Evolutionary conservation across 768 basidiomycete species (phyloP), one percentile per base, ranked within the genome.

Genomic region (Suillus sp.): DNA sequence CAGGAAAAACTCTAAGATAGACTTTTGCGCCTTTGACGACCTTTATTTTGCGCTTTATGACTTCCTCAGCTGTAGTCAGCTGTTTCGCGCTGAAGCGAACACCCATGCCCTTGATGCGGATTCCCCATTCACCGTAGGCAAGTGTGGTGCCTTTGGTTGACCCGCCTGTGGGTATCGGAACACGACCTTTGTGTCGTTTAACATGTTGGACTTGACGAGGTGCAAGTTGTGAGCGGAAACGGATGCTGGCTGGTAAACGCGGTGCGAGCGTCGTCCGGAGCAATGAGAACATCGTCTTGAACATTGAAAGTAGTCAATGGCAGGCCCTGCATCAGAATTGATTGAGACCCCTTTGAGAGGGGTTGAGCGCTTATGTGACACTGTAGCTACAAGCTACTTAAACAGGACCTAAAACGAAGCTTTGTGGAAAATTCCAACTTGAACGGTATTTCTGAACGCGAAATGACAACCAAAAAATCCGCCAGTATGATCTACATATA

Each of bases 71-170:
- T 0, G 91, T 88, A 60, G 86, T 84, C 20, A 99, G 85, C 18
- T 53, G 95, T 76, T 96, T 96, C 1, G 94, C 96, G 22, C 86
- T 90, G 16, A 99, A 79, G 37, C 96, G 82, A 54, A 84, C 84
- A 1, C 93, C 93, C 62, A 91, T 84, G 0, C 89, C 90, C 69
- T 92, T 91, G 53, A 97, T 91, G 60, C 96, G 79, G 53, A 99
- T 85, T 11, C 97, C 97, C 84, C 89, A 99, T 8, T 96, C 90
- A 43, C 96, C 97, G 69, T 87, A 93, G 14, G 93, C 88, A 45
- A 99, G 85, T 1, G 94, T 94, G 4, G 97, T 96, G 25, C 96
- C 97, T 72, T 94, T 92, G 14, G 86, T 92, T 20, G 94, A 95
- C 14, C 97, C 97, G 60, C 96, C 97, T 35, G 77, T 87, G 2